Evolutionary conservation across 371 early-diverging fungal species (phyloP), one percentile per base, ranked within the genome.

Genomic region (Mortierella polycephala): DNA sequence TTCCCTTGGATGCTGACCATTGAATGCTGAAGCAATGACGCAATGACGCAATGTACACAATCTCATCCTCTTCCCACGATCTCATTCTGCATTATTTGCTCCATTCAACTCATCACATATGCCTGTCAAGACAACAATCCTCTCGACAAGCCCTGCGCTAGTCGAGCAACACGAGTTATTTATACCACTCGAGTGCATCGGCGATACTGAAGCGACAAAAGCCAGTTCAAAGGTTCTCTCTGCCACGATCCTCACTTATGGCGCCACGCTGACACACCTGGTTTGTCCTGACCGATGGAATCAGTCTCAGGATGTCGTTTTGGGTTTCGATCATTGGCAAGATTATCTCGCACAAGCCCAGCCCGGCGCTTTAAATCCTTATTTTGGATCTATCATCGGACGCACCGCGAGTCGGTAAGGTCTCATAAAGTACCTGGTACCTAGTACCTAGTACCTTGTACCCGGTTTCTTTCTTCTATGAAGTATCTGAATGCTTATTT

Each of bases 391-490:
- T 8, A 70, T 55, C 21, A 71, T 76, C 30, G 77, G 77, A 18
- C 71, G 71, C 14, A 76, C 77, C n/a, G 77, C 77, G 41, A 76
- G 77, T 60, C 61, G 77, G 77, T 76, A 64, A 20, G 64, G 47
- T 12, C 30, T 30, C 30, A 30, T 30, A 1, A 30, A 30, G 30
- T 30, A 4, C 30, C 30, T 30, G 30, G 30, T 30, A 30, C 4
- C n/a, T n/a, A n/a, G n/a, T n/a, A n/a, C n/a, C n/a, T n/a, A n/a
- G n/a, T n/a, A n/a, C n/a, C n/a, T n/a, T n/a, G n/a, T n/a, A n/a
- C n/a, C n/a, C 30, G 4, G 30, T 4, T 30, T 30, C 30, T 30
- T 30, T 30, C 30, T 30, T 30, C 4, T 2, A 30, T 30, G 30
- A 30, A 4, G 4, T 30, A 30, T 30, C 30, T 30, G 30, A 4